A percentile compares a stretch with the other conserved stretches of the same genome.
These are phyloP conservation scores for Diaporthe sp. DNA, from an alignment of 2,329 filamentous ascomycete genomes.

Conservation along the genomic window DNA sequence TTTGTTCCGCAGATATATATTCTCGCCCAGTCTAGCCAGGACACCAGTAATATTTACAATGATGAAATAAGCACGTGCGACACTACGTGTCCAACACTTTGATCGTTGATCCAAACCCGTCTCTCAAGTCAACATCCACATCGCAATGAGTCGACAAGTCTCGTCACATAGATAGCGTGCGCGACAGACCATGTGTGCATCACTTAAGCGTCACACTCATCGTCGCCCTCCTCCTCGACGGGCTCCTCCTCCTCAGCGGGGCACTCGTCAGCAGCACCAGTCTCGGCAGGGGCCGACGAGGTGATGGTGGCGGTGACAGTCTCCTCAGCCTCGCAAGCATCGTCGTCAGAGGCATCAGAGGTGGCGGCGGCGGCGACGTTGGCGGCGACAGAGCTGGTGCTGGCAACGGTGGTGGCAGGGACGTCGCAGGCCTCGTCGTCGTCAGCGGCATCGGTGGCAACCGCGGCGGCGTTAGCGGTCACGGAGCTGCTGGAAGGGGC, in stretches of 20 bases:
- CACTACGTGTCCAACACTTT: not conserved
- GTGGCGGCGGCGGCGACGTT: constrained; percentile 1
- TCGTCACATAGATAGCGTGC: not conserved
- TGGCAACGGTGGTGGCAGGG: constrained; percentile 4
- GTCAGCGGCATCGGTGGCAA: not conserved
- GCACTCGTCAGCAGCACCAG: constrained; percentile 3
- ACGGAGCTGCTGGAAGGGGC: not conserved
- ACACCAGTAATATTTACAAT: constrained; percentile 29
- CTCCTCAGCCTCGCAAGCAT: constrained; percentile 27
- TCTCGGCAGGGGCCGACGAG: not conserved
- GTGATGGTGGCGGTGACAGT: constrained; percentile 30
- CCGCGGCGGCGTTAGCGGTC: constrained; percentile 2
- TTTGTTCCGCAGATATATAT: constrained; percentile 19
- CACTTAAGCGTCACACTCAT: constrained; percentile 28
- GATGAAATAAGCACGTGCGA: constrained; percentile 24
- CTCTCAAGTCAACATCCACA: not conserved
- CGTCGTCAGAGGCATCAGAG: constrained; percentile 12
- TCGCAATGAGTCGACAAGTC: not conserved
- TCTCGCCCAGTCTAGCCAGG: constrained; percentile 25
- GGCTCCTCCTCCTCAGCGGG: constrained; percentile 17
- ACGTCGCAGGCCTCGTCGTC: not conserved
- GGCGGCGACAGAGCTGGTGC: not conserved
- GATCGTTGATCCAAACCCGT: not conserved
- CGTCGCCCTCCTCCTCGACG: constrained; percentile 11
- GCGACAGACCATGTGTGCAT: not conserved